Base-by-base conservation (phyloP, 1,284 basidiomycete species). In the Naganishia liquefaciens region DNA sequence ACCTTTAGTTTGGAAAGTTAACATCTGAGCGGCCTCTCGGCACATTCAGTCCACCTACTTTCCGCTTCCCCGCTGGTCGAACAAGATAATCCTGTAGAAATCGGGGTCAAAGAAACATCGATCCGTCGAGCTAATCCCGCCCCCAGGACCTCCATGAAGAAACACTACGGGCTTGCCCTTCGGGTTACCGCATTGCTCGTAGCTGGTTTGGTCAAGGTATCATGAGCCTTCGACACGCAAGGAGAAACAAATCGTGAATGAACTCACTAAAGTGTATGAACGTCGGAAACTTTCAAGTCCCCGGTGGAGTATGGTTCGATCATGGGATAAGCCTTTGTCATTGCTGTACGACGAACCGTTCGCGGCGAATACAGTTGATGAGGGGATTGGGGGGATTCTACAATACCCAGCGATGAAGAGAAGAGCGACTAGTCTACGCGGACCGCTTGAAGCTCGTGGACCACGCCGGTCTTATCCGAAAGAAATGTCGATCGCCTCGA, bases 21-120 rank as follows among this genome's bases (percentile, higher is more conserved):
- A 47, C n/a, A 63, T 60, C 51, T 47, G 61, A 21, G 23, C 27
- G 19, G 21, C 15, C 54, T 39, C 54, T 80, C 28, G 3, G 6
- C n/a, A 19, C 4, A 3, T 6, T 11, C 74, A 89, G 84, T 92
- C 92, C 0, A 83, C 89, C 27, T 88, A 90, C 73, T 89, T 88
- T n/a, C 93, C 93, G 11, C 89, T 79, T 11, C 91, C 92, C 67
- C 92, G 82, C 76, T 95, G 92, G 76, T 93, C 91, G 69, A 92
- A 67, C n/a, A 76, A 71, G n/a, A 75, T 60, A 72, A 79, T 67
- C 49, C 90, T 89, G 81, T 93, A 93, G 72, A 88, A 88, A 28
- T 82, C 75, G 0, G 91, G 91, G 74, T 93, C 86, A 79, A 93
- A 94, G 80, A 88, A 92, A 17, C 81, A 80, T 62, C 89, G 84